These are phyloP conservation scores for Wickerhamomyces mucosus DNA, from an alignment of 805 yeast species.

Conservation along the genomic window DNA sequence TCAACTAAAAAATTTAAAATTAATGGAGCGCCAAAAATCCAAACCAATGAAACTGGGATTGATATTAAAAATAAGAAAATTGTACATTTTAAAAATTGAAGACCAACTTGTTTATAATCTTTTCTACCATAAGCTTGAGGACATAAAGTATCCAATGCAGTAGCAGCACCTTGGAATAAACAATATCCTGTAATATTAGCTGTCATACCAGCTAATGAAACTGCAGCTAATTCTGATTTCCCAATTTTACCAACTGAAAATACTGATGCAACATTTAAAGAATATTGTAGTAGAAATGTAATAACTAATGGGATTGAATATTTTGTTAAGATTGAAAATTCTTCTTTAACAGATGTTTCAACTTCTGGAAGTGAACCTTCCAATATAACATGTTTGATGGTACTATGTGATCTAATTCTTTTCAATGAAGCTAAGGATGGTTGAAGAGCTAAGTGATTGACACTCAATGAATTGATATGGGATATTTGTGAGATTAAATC, in stretches of 20 bases:
- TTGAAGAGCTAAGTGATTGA: constrained; percentile 9
- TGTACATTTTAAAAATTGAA: constrained; percentile 60
- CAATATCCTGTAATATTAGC: constrained; percentile 71
- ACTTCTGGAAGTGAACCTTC: constrained; percentile 17
- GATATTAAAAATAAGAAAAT: constrained; percentile 44
- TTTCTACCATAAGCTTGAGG: constrained; percentile 72
- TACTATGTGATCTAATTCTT: constrained; percentile 17
- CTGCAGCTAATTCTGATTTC: constrained; percentile 63
- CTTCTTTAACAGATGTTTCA: constrained; percentile 27
- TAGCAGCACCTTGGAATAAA: constrained; percentile 68
- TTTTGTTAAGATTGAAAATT: constrained; percentile 28
- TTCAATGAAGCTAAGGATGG: constrained; percentile 17
- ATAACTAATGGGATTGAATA: constrained; percentile 55
- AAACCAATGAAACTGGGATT: constrained; percentile 47
- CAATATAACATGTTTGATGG: constrained; percentile 17
- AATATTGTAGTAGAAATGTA: constrained; percentile 63
- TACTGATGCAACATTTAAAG: constrained; percentile 67
- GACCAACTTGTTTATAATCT: constrained; percentile 55
- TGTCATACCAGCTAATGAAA: constrained; percentile 67
- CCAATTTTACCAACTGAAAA: constrained; percentile 73
- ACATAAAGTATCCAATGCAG: constrained; percentile 68
- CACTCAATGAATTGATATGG: neutral
- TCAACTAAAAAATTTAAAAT: constrained; percentile 36
- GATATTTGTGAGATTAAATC: neutral
- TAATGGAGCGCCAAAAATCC: constrained; percentile 49